These are phyloP conservation scores for Citrullus amarus DNA, from an alignment of 306 rosid genomes.

Conservation along the genomic window DNA sequence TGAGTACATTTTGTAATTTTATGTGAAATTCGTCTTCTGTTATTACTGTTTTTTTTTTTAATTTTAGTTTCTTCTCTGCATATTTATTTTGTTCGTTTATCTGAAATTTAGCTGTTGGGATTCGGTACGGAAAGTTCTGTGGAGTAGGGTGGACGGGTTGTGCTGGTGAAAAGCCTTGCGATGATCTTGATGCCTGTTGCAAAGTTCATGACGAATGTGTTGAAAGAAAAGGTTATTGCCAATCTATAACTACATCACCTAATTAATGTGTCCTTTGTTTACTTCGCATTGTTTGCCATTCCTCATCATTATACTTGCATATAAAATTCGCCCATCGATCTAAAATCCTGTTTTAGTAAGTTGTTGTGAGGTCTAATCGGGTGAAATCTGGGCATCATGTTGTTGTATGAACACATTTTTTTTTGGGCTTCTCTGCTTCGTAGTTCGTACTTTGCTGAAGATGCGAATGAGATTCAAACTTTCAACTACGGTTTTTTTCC, in stretches of 20 bases:
- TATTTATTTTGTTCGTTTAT: background rate
- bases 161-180: constrained; percentile 77
- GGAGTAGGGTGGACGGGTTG: constrained; percentile 81
- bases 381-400: background rate
- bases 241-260: background rate
- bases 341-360: background rate
- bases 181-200: constrained; percentile 88
- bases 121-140: constrained; percentile 80
- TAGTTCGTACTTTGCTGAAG: background rate
- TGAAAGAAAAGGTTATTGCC: constrained; percentile 31
- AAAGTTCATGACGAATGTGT: constrained; percentile 74
- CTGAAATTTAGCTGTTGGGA: constrained; percentile 33
- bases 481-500: too few relatives aligned
- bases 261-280: background rate
- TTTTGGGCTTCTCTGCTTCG: background rate
- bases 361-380: background rate
- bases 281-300: background rate
- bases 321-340: background rate
- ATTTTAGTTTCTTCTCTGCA: background rate
- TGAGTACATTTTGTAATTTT: constrained; percentile 19
- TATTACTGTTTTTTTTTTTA: background rate
- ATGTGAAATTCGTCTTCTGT: background rate
- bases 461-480: background rate
- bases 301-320: background rate
- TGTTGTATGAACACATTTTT: background rate